Evolutionary conservation across 2,329 filamentous ascomycete species (phyloP).

Genomic region (Ambrosiella xylebori): DNA sequence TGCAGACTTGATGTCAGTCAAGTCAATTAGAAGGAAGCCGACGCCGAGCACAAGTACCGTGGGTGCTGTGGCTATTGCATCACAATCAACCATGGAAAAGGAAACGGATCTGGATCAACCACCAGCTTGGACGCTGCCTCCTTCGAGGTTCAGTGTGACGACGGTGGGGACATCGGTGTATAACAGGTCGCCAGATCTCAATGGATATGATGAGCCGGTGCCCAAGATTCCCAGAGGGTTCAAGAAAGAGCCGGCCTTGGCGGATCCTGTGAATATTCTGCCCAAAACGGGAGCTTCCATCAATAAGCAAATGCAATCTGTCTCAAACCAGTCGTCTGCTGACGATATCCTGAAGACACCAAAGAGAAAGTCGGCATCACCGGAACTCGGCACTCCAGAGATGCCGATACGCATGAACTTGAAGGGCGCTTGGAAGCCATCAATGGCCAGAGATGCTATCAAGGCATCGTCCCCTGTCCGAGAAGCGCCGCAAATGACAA

Average conservation of each 20-base stretch:
- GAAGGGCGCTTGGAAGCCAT: constrained; percentile 4
- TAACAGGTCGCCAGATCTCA: constrained; percentile 23
- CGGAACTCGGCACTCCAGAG: not conserved
- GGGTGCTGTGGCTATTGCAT: not conserved
- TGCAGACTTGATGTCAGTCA: constrained; percentile 14
- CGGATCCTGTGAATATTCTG: constrained; percentile 1
- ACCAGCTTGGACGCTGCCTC: constrained; percentile 29
- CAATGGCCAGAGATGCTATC: constrained; percentile 3
- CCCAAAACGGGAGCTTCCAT: not conserved
- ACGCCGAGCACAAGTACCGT: constrained; percentile 19
- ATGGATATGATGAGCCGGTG: constrained; percentile 22
- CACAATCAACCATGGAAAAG: constrained; percentile 11
- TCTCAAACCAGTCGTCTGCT: too few relatives aligned
- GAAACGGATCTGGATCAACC: constrained; percentile 14
- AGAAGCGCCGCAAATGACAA: not conserved
- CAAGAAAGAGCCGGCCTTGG: not conserved
- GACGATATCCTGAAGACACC: not conserved
- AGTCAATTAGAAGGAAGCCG: constrained; percentile 30
- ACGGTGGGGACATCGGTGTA: constrained; percentile 39
- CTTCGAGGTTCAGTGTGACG: constrained; percentile 46
- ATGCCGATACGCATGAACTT: constrained; percentile 8
- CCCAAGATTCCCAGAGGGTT: constrained; percentile 16
- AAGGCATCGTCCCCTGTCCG: not conserved
- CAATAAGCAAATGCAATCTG: not conserved
- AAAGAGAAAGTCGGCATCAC: not conserved